Evolutionary conservation across 1,139 yeast species (phyloP), one percentile per base, ranked within the genome.

Genomic region (Yamadazyma sp.): DNA sequence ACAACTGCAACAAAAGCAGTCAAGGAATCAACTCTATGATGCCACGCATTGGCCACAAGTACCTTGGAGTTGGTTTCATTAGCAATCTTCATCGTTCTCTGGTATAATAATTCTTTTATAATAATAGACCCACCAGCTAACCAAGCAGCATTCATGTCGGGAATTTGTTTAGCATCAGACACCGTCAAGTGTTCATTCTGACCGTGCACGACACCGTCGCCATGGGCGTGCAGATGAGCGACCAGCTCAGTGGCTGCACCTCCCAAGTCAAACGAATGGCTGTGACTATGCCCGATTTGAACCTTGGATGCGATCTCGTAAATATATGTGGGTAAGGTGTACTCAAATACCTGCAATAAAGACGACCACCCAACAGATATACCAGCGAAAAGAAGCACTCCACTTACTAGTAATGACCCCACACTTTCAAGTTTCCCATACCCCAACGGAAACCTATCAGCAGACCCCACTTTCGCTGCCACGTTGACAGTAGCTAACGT

Each of bases 41-140:
- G 98, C 97, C 97, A 92, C 3, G 98, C 98, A 56, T 92, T 92
- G 6, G 98, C 98, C 35, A 88, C 82, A 39, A 92, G 72, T 4
- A 92, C 97, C 45, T 88, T 86, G 1, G 97, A 88, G 53, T 87
- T 85, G 22, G 89, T 78, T 44, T 73, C 67, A 31, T 72, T 67
- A 2, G 97, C 97, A 14, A 92, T 80, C 46, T 79, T 77, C 67
- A 83, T 75, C 0, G 98, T 92, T 12, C 86, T 86, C 42, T 79
- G 79, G 62, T 79, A 92, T 33, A 92, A 78, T 74, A 95, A 73
- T 59, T 92, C 98, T 56, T 92, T 92, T 34, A 89, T 76, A 3
- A 74, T 75, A 43, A 92, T 87, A 2, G 96, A 88, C 2, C 82
- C 96, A 33, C 84, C 82, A 0, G 98, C 97, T 34, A 92, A 72